Conservation (phyloP, 164 flowering plant genomes). For the Saururus chinensis region DNA sequence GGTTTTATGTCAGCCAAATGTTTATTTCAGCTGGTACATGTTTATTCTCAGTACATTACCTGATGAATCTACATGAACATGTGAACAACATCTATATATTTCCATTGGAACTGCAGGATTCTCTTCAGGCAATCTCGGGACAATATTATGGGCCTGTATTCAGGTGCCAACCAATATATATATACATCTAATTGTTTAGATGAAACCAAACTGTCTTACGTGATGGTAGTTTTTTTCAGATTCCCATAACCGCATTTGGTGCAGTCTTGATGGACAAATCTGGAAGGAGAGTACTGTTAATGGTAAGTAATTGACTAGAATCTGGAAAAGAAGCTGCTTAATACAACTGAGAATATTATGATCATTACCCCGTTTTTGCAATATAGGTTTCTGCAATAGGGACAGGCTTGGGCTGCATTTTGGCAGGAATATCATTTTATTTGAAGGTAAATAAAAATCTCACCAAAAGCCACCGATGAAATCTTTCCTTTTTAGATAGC, state of each 20-base stretch:
- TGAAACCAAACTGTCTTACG: background rate
- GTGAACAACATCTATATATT: background rate
- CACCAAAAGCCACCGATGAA: background rate
- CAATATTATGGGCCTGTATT: constrained; percentile 29
- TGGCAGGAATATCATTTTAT: constrained; percentile 57
- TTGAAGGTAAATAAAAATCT: constrained; percentile 39
- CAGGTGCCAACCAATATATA: constrained; percentile 21
- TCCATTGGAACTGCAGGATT: constrained; percentile 26
- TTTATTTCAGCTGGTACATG: constrained; percentile 64
- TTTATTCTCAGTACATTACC: background rate
- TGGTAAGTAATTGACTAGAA: constrained; percentile 30
- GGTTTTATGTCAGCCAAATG: constrained; percentile 51
- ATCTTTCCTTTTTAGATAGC: background rate
- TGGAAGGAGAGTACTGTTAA: constrained; percentile 72
- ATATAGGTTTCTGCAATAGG: constrained; percentile 66
- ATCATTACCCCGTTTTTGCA: background rate
- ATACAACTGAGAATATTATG: background rate
- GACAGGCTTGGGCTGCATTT: constrained; percentile 40
- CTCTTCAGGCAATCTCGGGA: constrained; percentile 32
- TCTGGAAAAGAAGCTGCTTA: background rate
- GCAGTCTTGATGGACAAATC: constrained; percentile 56
- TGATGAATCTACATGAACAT: constrained; percentile 1
- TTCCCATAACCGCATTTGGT: constrained; percentile 53
- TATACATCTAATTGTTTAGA: background rate
- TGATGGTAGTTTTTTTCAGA: constrained; percentile 24